Percentiles rank a stretch among this genome's conserved stretches.
phyloP scores from a whole-genome alignment of 164 flowering plant species.

The Malania oleifera region DNA sequence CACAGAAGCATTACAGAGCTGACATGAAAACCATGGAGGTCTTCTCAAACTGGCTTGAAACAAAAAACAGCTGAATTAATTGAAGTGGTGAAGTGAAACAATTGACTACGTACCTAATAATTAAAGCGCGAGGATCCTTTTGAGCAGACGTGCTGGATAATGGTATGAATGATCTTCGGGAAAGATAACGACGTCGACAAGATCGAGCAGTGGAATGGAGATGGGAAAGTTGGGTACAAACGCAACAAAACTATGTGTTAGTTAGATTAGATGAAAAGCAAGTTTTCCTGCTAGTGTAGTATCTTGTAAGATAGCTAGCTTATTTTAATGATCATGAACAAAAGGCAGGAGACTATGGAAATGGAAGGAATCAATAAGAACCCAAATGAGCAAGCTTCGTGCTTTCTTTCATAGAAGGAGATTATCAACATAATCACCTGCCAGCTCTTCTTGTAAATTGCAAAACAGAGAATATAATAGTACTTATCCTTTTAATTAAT shows the following conservation, averaged over 20 bases:
- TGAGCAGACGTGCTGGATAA: too few species aligned
- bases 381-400: slow-evolving; percentile 9
- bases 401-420: slow-evolving; percentile 10
- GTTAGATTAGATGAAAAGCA: slow-evolving; percentile 6
- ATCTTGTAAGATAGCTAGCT: background rate
- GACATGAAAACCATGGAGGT: slow-evolving; percentile 64
- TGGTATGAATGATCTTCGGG: too few species aligned
- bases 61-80: slow-evolving; percentile 18
- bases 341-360: slow-evolving; percentile 7
- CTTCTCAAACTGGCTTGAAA: slow-evolving; percentile 66
- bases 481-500: too few species aligned
- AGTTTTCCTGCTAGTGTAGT: slow-evolving; percentile 2
- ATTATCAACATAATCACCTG: background rate
- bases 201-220: background rate
- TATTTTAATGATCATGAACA: slow-evolving; percentile 10
- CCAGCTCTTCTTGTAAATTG: background rate
- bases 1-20: slow-evolving; percentile 83
- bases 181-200: slow-evolving; percentile 1
- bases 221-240: slow-evolving; percentile 9
- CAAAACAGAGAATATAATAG: background rate
- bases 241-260: too few species aligned
- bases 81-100: too few species aligned
- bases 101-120: too few species aligned
- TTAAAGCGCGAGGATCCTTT: too few species aligned
- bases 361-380: slow-evolving; percentile 13